phyloP scores from a whole-genome alignment of 1,284 basidiomycete species.

The Ceratobasidium sp. region DNA sequence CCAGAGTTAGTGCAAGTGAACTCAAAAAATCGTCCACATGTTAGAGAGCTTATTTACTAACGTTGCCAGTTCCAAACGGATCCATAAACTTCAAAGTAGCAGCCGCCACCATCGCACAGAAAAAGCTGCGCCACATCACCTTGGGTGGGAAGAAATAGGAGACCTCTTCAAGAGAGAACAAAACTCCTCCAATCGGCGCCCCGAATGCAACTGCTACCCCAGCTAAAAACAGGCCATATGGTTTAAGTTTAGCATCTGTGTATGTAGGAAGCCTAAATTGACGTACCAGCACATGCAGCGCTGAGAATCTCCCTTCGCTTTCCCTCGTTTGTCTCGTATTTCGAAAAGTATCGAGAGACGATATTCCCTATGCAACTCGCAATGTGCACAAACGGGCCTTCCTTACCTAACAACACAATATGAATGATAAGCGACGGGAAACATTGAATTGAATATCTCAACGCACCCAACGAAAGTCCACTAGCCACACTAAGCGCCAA shows the following conservation, averaged over 20 bases:
- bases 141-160: conserved; percentile 57
- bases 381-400: conserved; percentile 97
- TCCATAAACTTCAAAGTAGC: conserved; percentile 95
- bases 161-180: conserved; percentile 77
- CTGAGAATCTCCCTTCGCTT: conserved; percentile 66
- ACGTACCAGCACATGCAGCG: too few relatives aligned
- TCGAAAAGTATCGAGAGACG: conserved; percentile 84
- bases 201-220: conserved; percentile 98
- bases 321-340: conserved; percentile 95
- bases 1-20: too few relatives aligned
- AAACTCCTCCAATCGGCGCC: conserved; percentile 95
- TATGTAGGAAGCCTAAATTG: too few relatives aligned
- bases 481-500: conserved; percentile 97
- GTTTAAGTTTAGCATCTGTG: too few relatives aligned
- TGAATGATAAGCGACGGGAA: too few relatives aligned
- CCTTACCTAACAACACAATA: too few relatives aligned
- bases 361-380: conserved; percentile 96
- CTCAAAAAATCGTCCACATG: too few relatives aligned
- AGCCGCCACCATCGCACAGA: conserved; percentile 96
- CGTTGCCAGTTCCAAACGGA: conserved; percentile 92
- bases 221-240: conserved; percentile 54
- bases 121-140: conserved; percentile 98
- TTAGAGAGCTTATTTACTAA: too few relatives aligned
- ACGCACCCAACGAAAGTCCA: conserved; percentile 73
- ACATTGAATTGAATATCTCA: conserved; percentile 60